Evolutionary conservation across 108 stramenopile species (phyloP).

Genomic region (Bacterosira constricta): DNA sequence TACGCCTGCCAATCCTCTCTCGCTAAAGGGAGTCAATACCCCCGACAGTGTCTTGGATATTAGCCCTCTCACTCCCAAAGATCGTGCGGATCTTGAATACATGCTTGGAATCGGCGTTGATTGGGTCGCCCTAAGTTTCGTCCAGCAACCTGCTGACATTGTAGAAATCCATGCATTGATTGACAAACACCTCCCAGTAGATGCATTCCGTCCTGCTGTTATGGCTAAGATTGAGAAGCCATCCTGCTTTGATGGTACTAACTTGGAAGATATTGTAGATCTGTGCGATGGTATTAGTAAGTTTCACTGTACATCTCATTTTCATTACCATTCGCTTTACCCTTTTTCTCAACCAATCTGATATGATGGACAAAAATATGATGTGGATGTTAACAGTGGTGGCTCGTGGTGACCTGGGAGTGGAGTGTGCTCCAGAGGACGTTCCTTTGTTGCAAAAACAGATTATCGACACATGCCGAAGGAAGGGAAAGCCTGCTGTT

Average conservation of each 20-base stretch:
- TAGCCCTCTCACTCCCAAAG: constrained; percentile 85
- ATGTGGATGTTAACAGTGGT: no score
- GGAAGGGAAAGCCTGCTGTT: constrained; percentile 88
- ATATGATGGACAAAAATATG: constrained; percentile 54
- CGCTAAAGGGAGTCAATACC: constrained; percentile 77
- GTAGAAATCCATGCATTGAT: constrained; percentile 62
- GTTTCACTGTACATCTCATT: constrained; percentile 4
- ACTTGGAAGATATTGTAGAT: constrained; percentile 75
- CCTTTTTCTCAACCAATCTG: constrained; percentile 9
- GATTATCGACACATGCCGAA: constrained; percentile 92
- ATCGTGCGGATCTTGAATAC: constrained; percentile 82
- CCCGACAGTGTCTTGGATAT: constrained; percentile 81
- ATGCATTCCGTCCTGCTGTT: constrained; percentile 54
- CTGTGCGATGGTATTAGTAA: constrained; percentile 66
- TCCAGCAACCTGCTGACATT: constrained; percentile 77
- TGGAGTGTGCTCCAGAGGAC: constrained; percentile 94
- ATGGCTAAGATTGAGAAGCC: constrained; percentile 90
- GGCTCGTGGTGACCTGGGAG: constrained; percentile 93
- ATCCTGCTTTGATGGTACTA: constrained; percentile 61
- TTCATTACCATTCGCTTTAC: constrained; percentile 41
- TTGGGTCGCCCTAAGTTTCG: constrained; percentile 83
- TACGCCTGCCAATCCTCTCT: neutral
- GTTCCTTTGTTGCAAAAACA: constrained; percentile 95
- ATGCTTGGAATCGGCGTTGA: constrained; percentile 74
- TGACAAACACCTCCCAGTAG: constrained; percentile 43